Evolutionary conservation across 768 basidiomycete genomes (phyloP).

Genomic region (Lactifluus pinguis): DNA sequence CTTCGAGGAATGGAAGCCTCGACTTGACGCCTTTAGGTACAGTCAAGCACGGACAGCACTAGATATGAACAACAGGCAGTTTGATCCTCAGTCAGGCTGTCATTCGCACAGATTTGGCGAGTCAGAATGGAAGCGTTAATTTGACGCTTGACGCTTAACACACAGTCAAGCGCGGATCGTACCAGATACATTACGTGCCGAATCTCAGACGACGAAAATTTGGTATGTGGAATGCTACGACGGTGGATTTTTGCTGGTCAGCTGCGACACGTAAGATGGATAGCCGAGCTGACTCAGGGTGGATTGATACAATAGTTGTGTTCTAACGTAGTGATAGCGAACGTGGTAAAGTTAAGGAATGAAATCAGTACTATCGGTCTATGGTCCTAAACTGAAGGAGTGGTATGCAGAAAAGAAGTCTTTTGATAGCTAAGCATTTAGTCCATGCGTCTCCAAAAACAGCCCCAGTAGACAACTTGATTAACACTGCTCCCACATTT

Average conservation of each 20-base stretch:
- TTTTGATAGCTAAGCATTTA: background rate
- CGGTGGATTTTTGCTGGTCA: background rate
- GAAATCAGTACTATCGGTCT: background rate
- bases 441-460: background rate
- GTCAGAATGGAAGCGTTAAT: too few species aligned
- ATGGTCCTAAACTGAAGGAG: background rate
- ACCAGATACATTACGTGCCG: too few species aligned
- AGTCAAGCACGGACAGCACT: background rate
- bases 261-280: background rate
- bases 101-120: too few species aligned
- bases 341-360: background rate
- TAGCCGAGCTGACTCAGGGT: background rate
- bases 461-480: background rate
- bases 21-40: background rate
- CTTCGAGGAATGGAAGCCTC: background rate
- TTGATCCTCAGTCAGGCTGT: background rate
- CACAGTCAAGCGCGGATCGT: too few species aligned
- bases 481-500: slow-evolving; percentile 20
- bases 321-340: background rate
- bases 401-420: background rate
- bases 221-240: background rate
- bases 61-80: background rate
- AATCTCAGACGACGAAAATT: too few species aligned
- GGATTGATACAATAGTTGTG: background rate
- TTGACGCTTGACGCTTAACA: too few species aligned